phyloP scores from a whole-genome alignment of 2,329 filamentous ascomycete genomes.

The Claviceps sorghi region DNA sequence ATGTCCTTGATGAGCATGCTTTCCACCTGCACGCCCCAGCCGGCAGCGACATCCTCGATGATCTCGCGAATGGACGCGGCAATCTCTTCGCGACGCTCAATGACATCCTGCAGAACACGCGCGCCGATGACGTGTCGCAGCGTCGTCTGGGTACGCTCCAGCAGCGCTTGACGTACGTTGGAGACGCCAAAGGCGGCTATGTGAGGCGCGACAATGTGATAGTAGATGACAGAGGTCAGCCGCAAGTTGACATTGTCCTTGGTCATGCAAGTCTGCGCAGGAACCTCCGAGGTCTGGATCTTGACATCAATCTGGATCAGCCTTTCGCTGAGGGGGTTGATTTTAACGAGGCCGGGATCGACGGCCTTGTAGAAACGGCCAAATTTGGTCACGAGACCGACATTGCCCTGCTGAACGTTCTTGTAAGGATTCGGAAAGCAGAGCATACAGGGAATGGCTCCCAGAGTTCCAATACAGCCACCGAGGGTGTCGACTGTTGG shows the following conservation, averaged over 20 bases:
- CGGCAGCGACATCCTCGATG: conserved; percentile 84
- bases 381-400: conserved; percentile 91
- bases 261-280: conserved; percentile 96
- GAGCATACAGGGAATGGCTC: conserved; percentile 83
- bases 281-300: conserved; percentile 96
- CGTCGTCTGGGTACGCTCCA: conserved; percentile 96
- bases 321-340: conserved; percentile 87
- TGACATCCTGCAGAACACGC: conserved; percentile 90
- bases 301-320: conserved; percentile 94
- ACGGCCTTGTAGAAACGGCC: conserved; percentile 90
- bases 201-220: conserved; percentile 89
- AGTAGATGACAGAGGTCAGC: conserved; percentile 96
- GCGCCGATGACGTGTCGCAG: conserved; percentile 93
- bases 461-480: conserved; percentile 57
- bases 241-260: conserved; percentile 96
- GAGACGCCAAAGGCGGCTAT: conserved; percentile 94
- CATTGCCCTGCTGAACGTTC: conserved; percentile 79
- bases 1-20: conserved; percentile 99
- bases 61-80: conserved; percentile 92
- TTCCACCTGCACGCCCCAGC: conserved; percentile 94
- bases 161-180: conserved; percentile 87
- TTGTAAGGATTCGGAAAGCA: conserved; percentile 94
- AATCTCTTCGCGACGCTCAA: conserved; percentile 94
- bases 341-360: conserved; percentile 89
- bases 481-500: conserved; percentile 59